Percentiles rank a stretch among this genome's conserved stretches.
Conservation (phyloP, 1,284 basidiomycete genomes). For the Trametes sp. region DNA sequence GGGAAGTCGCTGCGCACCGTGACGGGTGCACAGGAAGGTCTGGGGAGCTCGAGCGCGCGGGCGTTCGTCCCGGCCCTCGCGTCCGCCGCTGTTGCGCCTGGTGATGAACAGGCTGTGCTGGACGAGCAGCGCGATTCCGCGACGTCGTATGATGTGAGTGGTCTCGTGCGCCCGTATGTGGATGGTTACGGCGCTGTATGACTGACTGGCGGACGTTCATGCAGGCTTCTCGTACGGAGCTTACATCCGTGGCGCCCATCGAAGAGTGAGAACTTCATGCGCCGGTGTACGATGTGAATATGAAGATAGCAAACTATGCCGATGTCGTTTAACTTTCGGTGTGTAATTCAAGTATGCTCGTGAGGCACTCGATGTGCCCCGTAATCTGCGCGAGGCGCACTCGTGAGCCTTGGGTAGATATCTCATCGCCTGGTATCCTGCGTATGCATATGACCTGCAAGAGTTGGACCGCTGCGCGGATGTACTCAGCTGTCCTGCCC, state of each 20-base stretch:
- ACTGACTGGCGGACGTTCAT: no score
- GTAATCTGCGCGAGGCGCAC: background rate
- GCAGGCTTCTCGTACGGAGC: background rate
- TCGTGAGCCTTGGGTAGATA: background rate
- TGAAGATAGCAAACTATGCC: no score
- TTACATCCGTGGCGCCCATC: background rate
- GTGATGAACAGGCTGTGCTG: background rate
- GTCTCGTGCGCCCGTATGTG: background rate
- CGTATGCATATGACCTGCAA: no score
- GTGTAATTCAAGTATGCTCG: no score
- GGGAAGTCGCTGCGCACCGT: conserved; percentile 3
- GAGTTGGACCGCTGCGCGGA: no score
- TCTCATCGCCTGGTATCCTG: background rate
- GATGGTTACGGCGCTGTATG: no score
- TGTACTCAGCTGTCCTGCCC: no score
- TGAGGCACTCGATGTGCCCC: background rate
- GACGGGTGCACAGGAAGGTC: background rate
- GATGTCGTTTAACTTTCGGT: no score
- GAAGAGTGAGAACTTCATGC: background rate
- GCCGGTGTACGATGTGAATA: background rate
- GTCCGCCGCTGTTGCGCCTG: background rate
- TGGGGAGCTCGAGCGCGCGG: background rate
- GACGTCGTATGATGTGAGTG: background rate
- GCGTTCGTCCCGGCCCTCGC: background rate
- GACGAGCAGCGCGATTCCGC: background rate